Evolutionary conservation across 1,284 basidiomycete species (phyloP), one percentile per base, ranked within the genome.

Genomic region (Coniferiporia weirii): DNA sequence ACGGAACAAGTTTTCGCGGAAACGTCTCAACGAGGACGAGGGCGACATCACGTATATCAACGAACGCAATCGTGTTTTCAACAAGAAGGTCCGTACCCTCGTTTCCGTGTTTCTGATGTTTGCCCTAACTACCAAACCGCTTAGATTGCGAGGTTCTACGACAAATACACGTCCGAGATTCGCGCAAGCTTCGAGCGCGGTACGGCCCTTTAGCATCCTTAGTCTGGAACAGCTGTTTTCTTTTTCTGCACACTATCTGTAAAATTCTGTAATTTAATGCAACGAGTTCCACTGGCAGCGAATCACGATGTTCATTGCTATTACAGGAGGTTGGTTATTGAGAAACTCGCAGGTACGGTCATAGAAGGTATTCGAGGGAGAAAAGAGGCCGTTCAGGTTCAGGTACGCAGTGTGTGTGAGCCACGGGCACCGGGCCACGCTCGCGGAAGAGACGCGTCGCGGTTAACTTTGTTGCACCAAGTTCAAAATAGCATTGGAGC

Each of bases 1-100:
- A 76, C 87, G 91, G 70, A 80, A 84, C 69, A 95, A 92, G 69
- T 89, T 93, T 74, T 92, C 89, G 40, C 79, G 95, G 64, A 92
- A 93, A 73, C 83, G 94, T 61, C 78, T 79, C 70, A 95, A 96
- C 74, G 94, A 98, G 68, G 88, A 91, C 55, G 89, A 96, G 63
- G 94, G 91, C 57, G 94, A 98, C 66, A 92, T 99, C 72, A 98
- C 94, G 12, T 99, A 99, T 71, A 99, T 99, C 84, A 99, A 99
- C 79, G 93, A 98, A 72, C 87, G 89, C 72, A 99, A 99, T 77
- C 88, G 93, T 68, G 93, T 96, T 56, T 99, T 98, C 82, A 99
- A 98, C 85, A 95, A 95, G 77, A 99, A 98, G 87, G 91, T 89
- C 35, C n/a, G 75, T 53, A 35, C 44, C 7, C 22, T 20, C 44